Percentiles rank a stretch among this genome's conserved stretches.
phyloP scores from a whole-genome alignment of 495 filamentous ascomycete species.

The Neurospora sp. region DNA sequence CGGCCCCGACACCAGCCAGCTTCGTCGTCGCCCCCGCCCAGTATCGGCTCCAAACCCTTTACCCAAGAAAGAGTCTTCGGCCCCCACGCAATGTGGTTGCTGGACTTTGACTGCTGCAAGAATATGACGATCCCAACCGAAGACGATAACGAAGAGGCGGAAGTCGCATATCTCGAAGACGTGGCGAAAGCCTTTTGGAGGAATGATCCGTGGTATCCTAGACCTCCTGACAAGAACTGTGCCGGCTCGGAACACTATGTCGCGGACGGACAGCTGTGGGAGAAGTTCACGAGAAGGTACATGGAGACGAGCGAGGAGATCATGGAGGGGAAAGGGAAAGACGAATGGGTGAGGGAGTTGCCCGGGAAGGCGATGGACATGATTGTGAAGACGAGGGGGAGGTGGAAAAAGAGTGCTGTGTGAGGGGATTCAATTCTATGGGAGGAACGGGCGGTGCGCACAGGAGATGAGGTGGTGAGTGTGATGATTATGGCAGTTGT shows the following conservation, averaged over 20 bases:
- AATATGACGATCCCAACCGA: conserved; percentile 22
- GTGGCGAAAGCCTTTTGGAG: conserved; percentile 25
- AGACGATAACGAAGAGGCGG: conserved; percentile 3
- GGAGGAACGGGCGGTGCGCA: too few relatives aligned
- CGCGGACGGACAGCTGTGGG: neutral
- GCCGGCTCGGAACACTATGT: neutral
- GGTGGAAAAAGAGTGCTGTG: neutral
- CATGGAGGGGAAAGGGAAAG: neutral
- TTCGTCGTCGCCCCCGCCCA: neutral
- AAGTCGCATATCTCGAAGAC: conserved; percentile 7
- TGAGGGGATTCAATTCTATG: neutral
- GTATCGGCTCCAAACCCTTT: neutral
- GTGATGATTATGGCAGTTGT: too few relatives aligned
- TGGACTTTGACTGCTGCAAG: conserved; percentile 38
- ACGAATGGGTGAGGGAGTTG: neutral
- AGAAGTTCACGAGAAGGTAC: neutral
- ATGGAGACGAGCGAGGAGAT: neutral
- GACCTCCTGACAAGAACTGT: conserved; percentile 4
- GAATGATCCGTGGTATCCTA: conserved; percentile 37
- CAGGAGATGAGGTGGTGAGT: neutral
- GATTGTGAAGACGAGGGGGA: neutral
- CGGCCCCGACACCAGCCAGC: neutral
- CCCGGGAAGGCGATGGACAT: neutral
- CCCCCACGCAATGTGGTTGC: conserved; percentile 27
- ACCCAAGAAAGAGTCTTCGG: conserved; percentile 3